Evolutionary conservation across 805 yeast species (phyloP), one percentile per base, ranked within the genome.

Genomic region (Pichia californica): DNA sequence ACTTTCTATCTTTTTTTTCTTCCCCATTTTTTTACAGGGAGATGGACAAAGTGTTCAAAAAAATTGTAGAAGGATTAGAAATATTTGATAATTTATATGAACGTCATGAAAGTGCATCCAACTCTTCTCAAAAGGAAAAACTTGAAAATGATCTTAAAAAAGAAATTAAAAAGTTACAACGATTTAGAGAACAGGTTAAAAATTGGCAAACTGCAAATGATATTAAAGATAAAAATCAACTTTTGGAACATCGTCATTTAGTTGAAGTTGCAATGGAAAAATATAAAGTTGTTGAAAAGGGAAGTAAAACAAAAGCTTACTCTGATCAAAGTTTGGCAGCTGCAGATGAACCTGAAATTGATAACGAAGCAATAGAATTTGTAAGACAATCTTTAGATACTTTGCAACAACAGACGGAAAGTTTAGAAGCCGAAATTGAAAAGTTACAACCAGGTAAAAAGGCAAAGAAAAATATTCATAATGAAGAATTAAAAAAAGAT

Each of bases 331-430:
- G 79, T 5, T 63, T 76, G 51, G 69, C 74, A 62, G 67, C 64
- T 27, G 58, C 70, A 49, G 68, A 63, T 37, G 63, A 58, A 31
- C 91, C 94, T 3, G 82, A 78, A 46, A 89, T 86, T 55, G 77
- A 79, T 55, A 77, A 74, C 46, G 95, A 86, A 44, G 83, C 88
- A 13, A 69, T 74, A 34, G 74, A 76, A 31, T 91, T 88, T 60
- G 66, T 89, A 16, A 76, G 79, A 47, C 76, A 73, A 21, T 73
- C 81, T 58, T 67, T 87, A 49, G 97, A 87, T 40, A 93, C 85
- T 59, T 68, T 88, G 45, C 82, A 78, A 53, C 80, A 80, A 53
- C 98, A 91, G 58, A 73, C 77, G 46, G 97, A 89, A 61, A 66
- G 73, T 31, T 69, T 81, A 44, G 96, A 88, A 59, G 83, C 81